Evolutionary conservation across 441 rosid genomes (phyloP).

Genomic region (Melastoma candidum): DNA sequence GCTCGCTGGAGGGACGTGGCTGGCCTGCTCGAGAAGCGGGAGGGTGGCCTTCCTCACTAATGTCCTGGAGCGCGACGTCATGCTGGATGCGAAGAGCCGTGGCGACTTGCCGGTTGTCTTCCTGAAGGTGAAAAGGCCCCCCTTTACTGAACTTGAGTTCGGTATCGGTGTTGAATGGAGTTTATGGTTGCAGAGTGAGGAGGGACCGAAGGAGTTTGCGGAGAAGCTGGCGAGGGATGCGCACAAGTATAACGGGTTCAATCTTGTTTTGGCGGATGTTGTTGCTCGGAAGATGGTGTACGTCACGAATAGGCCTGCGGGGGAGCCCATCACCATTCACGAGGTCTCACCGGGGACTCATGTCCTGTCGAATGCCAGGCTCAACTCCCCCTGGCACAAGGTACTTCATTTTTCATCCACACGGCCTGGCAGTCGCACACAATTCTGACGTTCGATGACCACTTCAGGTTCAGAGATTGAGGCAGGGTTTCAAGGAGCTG

Average conservation of each 20-base stretch:
- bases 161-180: background rate
- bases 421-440: background rate
- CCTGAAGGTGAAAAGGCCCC: conserved; percentile 30
- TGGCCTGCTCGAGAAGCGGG: conserved; percentile 49
- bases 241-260: conserved; percentile 56
- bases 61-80: conserved; percentile 46
- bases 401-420: conserved; percentile 13
- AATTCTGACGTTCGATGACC: too few relatives aligned
- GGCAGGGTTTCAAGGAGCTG: conserved; percentile 31
- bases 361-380: conserved; percentile 61
- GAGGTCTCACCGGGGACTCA: conserved; percentile 62
- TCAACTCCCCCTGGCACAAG: conserved; percentile 66
- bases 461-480: conserved; percentile 34
- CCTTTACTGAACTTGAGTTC: too few relatives aligned
- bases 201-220: conserved; percentile 53
- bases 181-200: conserved; percentile 28
- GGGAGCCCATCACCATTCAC: conserved; percentile 33
- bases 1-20: conserved; percentile 66
- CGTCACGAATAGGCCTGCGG: conserved; percentile 52
- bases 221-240: conserved; percentile 33
- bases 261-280: conserved; percentile 50
- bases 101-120: conserved; percentile 64
- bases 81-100: conserved; percentile 38
- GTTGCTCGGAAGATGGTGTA: conserved; percentile 46
- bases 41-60: conserved; percentile 58